Conservation (phyloP, 2,329 filamentous ascomycete genomes). For the Penicillium sp. region DNA sequence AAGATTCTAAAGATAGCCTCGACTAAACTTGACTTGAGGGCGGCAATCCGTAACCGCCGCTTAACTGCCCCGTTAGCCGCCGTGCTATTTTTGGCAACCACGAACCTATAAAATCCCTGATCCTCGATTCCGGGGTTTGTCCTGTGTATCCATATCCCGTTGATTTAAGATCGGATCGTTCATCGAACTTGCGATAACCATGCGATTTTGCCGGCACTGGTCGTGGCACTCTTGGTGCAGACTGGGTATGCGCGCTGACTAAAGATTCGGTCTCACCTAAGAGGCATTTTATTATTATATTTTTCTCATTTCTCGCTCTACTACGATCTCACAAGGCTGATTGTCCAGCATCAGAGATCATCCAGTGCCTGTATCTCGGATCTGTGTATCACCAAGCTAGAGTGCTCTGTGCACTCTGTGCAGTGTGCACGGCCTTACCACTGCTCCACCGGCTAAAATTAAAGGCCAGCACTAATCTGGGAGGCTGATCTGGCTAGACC, state of each 20-base stretch:
- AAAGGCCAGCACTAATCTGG: constrained; percentile 2
- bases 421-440: not conserved
- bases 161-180: not conserved
- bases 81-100: constrained; percentile 20
- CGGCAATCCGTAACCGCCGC: constrained; percentile 19
- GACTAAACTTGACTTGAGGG: constrained; percentile 2
- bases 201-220: not conserved
- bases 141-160: not conserved
- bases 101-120: not conserved
- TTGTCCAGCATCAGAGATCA: not conserved
- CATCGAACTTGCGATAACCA: not conserved
- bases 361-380: not conserved
- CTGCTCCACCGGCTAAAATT: constrained; percentile 14
- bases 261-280: not conserved
- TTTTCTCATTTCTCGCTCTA: not conserved
- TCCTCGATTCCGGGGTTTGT: not conserved
- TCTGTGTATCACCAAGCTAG: constrained; percentile 3
- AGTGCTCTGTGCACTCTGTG: constrained; percentile 9
- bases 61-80: constrained; percentile 17
- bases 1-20: constrained; percentile 41
- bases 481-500: constrained; percentile 3
- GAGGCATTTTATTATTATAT: not conserved
- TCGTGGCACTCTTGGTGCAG: not conserved
- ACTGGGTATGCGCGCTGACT: not conserved
- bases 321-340: not conserved